Evolutionary conservation across 805 yeast species (phyloP).

Genomic region (Teunomyces kruisii): DNA sequence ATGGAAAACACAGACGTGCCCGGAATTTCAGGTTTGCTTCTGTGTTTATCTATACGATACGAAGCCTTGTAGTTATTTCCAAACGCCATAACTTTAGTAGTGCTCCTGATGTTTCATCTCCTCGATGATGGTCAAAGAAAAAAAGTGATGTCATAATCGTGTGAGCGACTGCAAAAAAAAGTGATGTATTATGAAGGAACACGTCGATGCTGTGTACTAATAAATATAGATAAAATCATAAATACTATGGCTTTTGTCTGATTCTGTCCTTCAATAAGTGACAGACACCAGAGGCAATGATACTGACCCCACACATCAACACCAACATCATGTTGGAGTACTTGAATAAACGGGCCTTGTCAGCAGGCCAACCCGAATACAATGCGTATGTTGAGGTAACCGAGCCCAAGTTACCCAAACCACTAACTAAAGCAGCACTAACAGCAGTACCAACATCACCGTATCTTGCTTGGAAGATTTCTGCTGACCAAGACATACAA

Average conservation of each 20-base stretch:
- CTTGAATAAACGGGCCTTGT: constrained; percentile 55
- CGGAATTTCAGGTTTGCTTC: constrained; percentile 9
- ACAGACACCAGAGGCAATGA: constrained; percentile 44
- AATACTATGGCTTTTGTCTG: constrained; percentile 16
- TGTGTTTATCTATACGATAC: constrained; percentile 3
- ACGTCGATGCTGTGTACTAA: background rate
- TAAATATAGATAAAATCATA: background rate
- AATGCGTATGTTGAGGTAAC: constrained; percentile 85
- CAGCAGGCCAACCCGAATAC: constrained; percentile 86
- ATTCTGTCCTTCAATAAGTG: constrained; percentile 31
- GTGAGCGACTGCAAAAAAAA: background rate
- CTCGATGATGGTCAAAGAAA: background rate
- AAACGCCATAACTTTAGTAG: background rate
- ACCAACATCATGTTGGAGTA: constrained; percentile 85
- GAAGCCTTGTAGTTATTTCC: constrained; percentile 3
- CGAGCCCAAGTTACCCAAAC: constrained; percentile 83
- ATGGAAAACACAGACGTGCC: constrained; percentile 11
- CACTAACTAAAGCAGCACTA: constrained; percentile 78
- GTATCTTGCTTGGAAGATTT: constrained; percentile 65
- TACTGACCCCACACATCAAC: constrained; percentile 71
- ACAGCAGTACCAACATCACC: constrained; percentile 88
- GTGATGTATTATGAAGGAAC: background rate
- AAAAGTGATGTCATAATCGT: constrained; percentile 1
- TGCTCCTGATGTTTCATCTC: background rate
- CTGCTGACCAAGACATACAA: constrained; percentile 80